Evolutionary conservation across 352 stramenopile species (phyloP), one percentile per base, ranked within the genome.

Genomic region (Pythium coloratum): DNA sequence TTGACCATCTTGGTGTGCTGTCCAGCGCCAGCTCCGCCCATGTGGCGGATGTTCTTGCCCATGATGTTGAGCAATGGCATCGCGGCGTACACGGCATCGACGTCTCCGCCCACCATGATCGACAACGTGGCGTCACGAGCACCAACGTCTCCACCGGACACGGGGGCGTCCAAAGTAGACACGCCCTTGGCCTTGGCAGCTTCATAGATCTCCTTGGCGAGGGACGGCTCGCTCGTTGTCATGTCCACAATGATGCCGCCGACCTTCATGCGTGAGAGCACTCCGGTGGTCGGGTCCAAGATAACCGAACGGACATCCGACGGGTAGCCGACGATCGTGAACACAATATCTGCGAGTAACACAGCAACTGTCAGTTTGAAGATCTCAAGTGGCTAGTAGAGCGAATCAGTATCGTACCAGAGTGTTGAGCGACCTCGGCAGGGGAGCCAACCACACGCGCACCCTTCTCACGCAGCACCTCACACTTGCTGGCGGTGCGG

Each of bases 1-100:
- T 97, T 97, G 60, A 97, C 89, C 88, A 96, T 96, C 79, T 97
- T 97, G 18, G 90, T 96, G 67, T 96, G 85, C 64, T 97, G 89
- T 0, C 91, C 91, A 36, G 86, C 79, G 4, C 90, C 91, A 18
- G 89, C 63, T 12, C 77, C 76, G 30, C 91, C 91, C 85, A 97
- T 96, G 73, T 97, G 88, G 10, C 86, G 82, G 61, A 97, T 79
- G 42, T 94, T 96, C 66, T 94, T 96, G 66, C 90, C 89, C 78
- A 97, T 90, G 42, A 95, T 74, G 51, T 88, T 89, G 62, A 97
- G 89, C 57, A 96, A 85, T 16, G 90, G 90, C 79, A 94, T 91
- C 34, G 90, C 78, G 1, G 73, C 71, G 55, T 95, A 91, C 57
- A 97, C 80, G 1, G 80, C 77, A 24, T 94, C 84, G 26, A 92